These are phyloP conservation scores for Eragrostis tef DNA, from an alignment of 202 grass and related monocot species.

Conservation along the genomic window DNA sequence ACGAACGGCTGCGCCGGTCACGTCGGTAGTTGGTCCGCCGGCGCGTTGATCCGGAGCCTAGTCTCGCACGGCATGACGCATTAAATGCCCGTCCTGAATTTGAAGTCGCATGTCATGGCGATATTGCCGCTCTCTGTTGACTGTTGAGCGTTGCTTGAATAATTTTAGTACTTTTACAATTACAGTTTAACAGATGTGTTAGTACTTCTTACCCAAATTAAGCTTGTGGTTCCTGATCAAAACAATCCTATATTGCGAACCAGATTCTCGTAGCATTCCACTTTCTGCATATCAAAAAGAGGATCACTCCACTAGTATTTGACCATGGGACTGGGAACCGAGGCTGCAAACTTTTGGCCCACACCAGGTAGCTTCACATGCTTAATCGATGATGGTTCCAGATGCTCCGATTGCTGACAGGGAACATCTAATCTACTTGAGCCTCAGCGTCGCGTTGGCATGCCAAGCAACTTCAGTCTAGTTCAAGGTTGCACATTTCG, in stretches of 20 bases:
- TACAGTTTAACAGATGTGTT: too few relatives aligned
- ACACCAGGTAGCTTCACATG: conserved; percentile 23
- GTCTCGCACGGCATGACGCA: background rate
- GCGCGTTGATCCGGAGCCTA: background rate
- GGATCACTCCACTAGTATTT: background rate
- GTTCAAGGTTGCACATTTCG: background rate
- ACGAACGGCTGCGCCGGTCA: background rate
- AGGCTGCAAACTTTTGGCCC: conserved; percentile 18
- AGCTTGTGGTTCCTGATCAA: background rate
- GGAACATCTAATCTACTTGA: conserved; percentile 2
- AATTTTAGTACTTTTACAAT: background rate
- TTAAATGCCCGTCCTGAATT: background rate
- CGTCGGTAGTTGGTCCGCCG: conserved; percentile 21
- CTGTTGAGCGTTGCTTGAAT: background rate
- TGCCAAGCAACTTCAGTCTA: background rate
- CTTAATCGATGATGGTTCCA: conserved; percentile 11
- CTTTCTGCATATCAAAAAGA: background rate
- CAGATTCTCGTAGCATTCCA: background rate
- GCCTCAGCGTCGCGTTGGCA: background rate
- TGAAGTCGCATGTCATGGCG: background rate
- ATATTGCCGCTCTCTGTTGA: background rate
- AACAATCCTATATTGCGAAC: background rate
- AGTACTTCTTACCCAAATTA: background rate
- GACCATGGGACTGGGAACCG: background rate
- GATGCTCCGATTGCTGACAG: background rate